phyloP scores from a whole-genome alignment of 345 rosid genomes.

The Hibiscus syriacus region DNA sequence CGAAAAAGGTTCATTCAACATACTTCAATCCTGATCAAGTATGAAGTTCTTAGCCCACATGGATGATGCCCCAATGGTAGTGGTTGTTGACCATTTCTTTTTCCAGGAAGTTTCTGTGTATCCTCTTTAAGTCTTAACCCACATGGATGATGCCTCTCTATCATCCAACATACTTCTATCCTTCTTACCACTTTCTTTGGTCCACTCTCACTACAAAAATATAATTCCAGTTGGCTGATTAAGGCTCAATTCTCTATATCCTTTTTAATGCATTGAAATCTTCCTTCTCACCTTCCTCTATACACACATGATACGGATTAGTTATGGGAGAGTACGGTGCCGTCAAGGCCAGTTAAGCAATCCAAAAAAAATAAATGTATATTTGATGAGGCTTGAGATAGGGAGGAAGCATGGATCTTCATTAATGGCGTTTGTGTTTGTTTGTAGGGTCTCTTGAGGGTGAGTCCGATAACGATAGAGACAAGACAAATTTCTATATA shows the following conservation, averaged over 20 bases:
- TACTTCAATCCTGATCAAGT: too few relatives aligned
- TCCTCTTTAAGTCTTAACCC: not conserved
- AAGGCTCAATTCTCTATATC: not conserved
- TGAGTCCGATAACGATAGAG: not conserved
- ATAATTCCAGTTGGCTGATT: slow-evolving; percentile 10
- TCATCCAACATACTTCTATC: slow-evolving; percentile 5
- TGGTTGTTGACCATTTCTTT: slow-evolving; percentile 17
- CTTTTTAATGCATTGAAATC: not conserved
- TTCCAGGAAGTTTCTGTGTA: slow-evolving; percentile 38
- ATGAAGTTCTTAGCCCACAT: too few relatives aligned
- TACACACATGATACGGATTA: slow-evolving; percentile 5
- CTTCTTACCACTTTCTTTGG: slow-evolving; percentile 20
- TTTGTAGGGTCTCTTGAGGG: not conserved
- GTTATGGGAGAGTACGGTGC: slow-evolving; percentile 8
- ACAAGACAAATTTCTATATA: not conserved
- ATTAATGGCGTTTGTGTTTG: not conserved
- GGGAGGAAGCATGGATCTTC: slow-evolving; percentile 11
- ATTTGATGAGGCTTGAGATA: not conserved
- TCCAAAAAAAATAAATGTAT: not conserved
- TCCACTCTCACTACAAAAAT: not conserved
- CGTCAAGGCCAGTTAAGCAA: slow-evolving; percentile 13
- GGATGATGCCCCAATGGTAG: too few relatives aligned
- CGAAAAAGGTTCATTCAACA: too few relatives aligned
- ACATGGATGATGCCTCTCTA: not conserved
- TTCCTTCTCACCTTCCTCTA: slow-evolving; percentile 11